phyloP scores from a whole-genome alignment of 495 filamentous ascomycete species.

The Xylaria curta region DNA sequence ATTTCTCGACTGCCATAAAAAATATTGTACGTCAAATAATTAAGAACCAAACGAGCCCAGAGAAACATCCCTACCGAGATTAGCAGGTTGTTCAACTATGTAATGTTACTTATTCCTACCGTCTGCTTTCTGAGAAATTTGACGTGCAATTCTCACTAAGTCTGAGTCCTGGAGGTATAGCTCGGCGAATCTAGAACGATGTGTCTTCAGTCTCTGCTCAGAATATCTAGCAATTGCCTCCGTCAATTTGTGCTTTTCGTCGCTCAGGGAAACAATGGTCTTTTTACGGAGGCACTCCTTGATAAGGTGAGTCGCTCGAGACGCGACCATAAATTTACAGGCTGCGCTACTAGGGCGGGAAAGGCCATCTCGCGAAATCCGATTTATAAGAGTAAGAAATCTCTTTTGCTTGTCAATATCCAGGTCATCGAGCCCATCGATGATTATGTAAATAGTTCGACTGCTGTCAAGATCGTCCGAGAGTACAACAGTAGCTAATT shows the following conservation, averaged over 20 bases:
- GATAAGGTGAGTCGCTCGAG: conserved; percentile 9
- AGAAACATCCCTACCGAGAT: conserved; percentile 41
- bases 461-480: conserved; percentile 23
- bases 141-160: conserved; percentile 17
- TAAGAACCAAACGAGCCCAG: conserved; percentile 41
- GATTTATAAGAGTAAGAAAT: conserved; percentile 34
- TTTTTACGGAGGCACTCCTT: conserved; percentile 24
- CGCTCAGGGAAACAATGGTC: conserved; percentile 33
- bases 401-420: conserved; percentile 34
- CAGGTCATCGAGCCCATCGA: conserved; percentile 45
- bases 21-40: conserved; percentile 41
- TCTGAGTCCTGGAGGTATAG: conserved; percentile 28
- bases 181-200: conserved; percentile 31
- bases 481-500: conserved; percentile 16
- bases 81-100: conserved; percentile 14
- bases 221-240: conserved; percentile 35
- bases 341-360: background rate
- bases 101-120: conserved; percentile 26
- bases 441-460: conserved; percentile 30
- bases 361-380: conserved; percentile 23
- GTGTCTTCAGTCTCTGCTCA: conserved; percentile 23
- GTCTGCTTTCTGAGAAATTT: conserved; percentile 34
- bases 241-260: conserved; percentile 36
- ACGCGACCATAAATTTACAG: conserved; percentile 7
- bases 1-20: conserved; percentile 39